Evolutionary conservation across 1,284 basidiomycete genomes (phyloP).

Genomic region (Tilletia setariae): DNA sequence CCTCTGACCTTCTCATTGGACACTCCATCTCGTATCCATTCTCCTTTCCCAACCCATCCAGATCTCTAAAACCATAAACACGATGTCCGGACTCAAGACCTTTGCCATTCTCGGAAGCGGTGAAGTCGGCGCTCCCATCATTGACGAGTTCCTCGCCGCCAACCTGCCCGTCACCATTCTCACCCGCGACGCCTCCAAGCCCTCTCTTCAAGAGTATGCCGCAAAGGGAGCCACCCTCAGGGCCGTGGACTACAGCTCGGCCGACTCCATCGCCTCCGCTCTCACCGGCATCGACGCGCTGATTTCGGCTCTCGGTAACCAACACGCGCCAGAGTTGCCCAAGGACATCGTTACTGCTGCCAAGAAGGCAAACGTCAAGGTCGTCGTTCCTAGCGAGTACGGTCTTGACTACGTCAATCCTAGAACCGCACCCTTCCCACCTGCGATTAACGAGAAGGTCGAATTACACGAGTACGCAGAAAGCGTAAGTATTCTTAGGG

Average conservation of each 20-base stretch:
- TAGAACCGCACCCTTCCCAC: neutral
- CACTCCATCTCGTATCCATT: too few species aligned
- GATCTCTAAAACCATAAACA: neutral
- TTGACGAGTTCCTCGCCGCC: slow-evolving; percentile 20
- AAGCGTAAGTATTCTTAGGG: neutral
- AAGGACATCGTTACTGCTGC: slow-evolving; percentile 48
- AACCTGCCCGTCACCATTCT: slow-evolving; percentile 26
- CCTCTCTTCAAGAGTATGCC: slow-evolving; percentile 10
- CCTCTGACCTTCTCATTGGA: too few species aligned
- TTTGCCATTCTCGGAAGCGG: slow-evolving; percentile 30
- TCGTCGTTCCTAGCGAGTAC: slow-evolving; percentile 56
- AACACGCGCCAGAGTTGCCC: slow-evolving; percentile 47
- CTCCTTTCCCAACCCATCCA: neutral
- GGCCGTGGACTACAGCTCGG: slow-evolving; percentile 53
- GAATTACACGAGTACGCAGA: neutral
- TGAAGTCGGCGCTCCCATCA: slow-evolving; percentile 20
- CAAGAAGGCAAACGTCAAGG: slow-evolving; percentile 55
- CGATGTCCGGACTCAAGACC: slow-evolving; percentile 19
- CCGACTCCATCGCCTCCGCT: slow-evolving; percentile 44
- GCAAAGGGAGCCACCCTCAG: slow-evolving; percentile 21
- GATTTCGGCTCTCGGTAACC: slow-evolving; percentile 41
- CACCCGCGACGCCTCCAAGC: slow-evolving; percentile 22
- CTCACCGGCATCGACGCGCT: slow-evolving; percentile 54
- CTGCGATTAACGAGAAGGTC: neutral
- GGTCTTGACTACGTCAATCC: neutral